Base-by-base conservation (phyloP, 2,329 filamentous ascomycete genomes). In the Hypocrella siamensis region DNA sequence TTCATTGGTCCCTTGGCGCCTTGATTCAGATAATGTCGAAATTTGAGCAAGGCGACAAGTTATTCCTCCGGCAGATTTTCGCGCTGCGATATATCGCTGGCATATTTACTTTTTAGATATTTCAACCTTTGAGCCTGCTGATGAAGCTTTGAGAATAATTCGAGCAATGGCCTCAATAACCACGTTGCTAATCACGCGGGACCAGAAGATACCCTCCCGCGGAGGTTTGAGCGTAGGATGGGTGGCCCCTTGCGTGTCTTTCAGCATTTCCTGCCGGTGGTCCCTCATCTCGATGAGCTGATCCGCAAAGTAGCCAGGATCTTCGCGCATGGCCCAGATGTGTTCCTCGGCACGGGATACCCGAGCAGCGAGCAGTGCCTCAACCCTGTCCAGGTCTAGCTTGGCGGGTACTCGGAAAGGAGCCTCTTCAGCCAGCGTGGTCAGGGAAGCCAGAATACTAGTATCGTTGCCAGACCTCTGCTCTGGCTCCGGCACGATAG, bases 241-340 rank as follows among this genome's bases (percentile, higher is more conserved):
- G 2, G 32, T 8, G 3, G 46, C 34, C 12, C 56, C 56, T 4
- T 42, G 17, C 0, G 34, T 38, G 32, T 68, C 63, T n/a, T 45
- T 54, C 14, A 68, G 14, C 32, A 52, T 45, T 30, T 67, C 58
- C 7, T 47, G 44, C 1, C 57, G 49, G 40, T 74, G 69, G 10
- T 70, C 63, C 16, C 49, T 53, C 18, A 43, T 41, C 2, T 67
- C 61, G 7, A 43, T 38, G 2, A 70, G 27, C 1, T 47, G 33
- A 2, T 65, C 52, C 4, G 54, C 46, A 38, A 75, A 75, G 46
- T 73, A 75, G 1, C 48, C 48, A 0, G 70, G 70, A 42, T 77
- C 72, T 40, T 77, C 70, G 6, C 70, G 57, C 3, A 77, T 48
- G 0, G 56, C 42, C 59, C 60, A 68, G 0, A 73, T 27, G 39